Conservation (phyloP, 331 rosid genomes). For the Phaseolus coccineus region DNA sequence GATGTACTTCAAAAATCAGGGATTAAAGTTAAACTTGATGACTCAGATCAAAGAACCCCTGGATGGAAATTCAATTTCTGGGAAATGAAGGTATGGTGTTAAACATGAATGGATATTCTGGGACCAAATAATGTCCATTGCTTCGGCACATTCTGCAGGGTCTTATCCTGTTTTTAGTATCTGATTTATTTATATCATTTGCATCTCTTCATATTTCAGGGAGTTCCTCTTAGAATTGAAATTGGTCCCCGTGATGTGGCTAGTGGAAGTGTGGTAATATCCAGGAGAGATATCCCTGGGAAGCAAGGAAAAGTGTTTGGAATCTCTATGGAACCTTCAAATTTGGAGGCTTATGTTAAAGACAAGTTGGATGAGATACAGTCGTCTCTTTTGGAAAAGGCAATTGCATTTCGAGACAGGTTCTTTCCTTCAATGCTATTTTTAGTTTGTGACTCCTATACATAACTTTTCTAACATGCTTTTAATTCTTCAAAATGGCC, state of each 20-base stretch:
- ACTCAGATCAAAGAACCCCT: slow-evolving; percentile 88
- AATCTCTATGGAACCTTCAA: slow-evolving; percentile 83
- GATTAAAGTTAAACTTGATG: slow-evolving; percentile 83
- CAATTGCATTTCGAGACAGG: slow-evolving; percentile 91
- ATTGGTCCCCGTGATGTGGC: slow-evolving; percentile 96
- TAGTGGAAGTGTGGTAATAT: slow-evolving; percentile 84
- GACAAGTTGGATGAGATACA: slow-evolving; percentile 87
- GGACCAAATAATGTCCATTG: slow-evolving; percentile 8
- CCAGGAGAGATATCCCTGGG: slow-evolving; percentile 94
- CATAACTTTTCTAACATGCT: slow-evolving; percentile 1
- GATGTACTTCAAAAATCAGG: slow-evolving; percentile 67
- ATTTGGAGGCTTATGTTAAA: slow-evolving; percentile 76
- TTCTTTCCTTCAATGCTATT: slow-evolving; percentile 37
- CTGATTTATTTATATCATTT: slow-evolving; percentile 1
- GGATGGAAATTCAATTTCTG: slow-evolving; percentile 99
- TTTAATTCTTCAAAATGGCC: slow-evolving; percentile 6
- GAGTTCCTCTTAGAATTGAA: slow-evolving; percentile 96
- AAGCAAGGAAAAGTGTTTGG: slow-evolving; percentile 96
- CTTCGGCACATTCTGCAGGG: slow-evolving; percentile 3
- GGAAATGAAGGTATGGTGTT: slow-evolving; percentile 91
- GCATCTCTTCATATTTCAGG: slow-evolving; percentile 60
- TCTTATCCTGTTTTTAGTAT: slow-evolving; percentile 7
- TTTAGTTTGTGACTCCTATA: slow-evolving; percentile 1
- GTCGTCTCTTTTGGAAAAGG: slow-evolving; percentile 74
- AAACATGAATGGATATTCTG: slow-evolving; percentile 15